These are phyloP conservation scores for Eimeria sp. DNA, from an alignment of 169 alveolate genomes.

Conservation along the genomic window DNA sequence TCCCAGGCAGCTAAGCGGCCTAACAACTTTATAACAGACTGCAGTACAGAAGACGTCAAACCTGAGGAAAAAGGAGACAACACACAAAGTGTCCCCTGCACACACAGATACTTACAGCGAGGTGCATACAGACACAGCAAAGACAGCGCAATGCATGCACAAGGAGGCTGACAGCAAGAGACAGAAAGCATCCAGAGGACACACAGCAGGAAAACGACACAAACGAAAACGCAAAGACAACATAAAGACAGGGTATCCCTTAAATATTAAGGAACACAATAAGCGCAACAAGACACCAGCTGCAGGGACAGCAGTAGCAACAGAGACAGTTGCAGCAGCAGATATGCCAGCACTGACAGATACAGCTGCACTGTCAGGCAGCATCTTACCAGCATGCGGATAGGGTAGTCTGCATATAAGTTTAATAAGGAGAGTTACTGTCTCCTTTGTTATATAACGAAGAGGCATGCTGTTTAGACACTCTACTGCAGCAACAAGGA, in stretches of 20 bases:
- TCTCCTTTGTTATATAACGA: slow-evolving; percentile 4
- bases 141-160: no score
- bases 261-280: no score
- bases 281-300: no score
- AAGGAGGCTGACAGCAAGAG: neutral
- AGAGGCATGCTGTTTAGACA: slow-evolving; percentile 44
- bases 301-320: neutral
- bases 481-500: slow-evolving; percentile 22
- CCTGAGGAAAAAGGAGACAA: neutral
- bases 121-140: no score
- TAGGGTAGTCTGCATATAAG: neutral
- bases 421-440: neutral
- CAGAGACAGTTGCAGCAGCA: slow-evolving; percentile 1
- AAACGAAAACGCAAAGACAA: no score
- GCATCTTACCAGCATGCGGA: slow-evolving; percentile 7
- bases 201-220: no score
- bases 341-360: neutral
- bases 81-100: no score
- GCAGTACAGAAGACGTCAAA: slow-evolving; percentile 2
- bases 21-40: neutral
- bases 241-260: no score
- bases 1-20: neutral
- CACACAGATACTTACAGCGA: no score
- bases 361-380: no score
- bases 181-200: neutral